phyloP scores from a whole-genome alignment of 1,284 basidiomycete species.

The Afroboletus lepidellus region DNA sequence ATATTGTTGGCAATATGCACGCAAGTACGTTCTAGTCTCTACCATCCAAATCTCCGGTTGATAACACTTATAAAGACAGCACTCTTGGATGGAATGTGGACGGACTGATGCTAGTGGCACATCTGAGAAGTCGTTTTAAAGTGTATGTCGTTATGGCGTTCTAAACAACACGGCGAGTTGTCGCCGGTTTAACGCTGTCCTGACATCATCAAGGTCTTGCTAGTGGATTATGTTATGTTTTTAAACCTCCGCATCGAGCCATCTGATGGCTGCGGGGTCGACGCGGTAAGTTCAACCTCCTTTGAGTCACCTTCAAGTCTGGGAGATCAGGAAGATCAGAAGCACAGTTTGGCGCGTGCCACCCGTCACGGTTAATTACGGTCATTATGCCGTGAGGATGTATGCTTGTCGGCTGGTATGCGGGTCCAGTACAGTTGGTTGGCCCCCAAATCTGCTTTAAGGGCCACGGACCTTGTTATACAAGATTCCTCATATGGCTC shows the following conservation, averaged over 20 bases:
- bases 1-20: neutral
- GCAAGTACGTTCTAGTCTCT: neutral
- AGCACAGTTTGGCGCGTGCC: neutral
- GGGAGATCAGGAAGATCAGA: neutral
- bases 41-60: neutral
- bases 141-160: neutral
- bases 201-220: no score
- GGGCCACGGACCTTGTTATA: neutral
- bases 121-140: neutral
- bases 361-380: neutral
- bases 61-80: neutral
- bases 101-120: no score
- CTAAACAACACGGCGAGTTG: neutral
- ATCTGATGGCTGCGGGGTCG: neutral
- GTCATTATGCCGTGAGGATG: neutral
- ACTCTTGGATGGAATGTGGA: no score
- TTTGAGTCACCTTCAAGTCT: neutral
- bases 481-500: neutral
- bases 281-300: neutral
- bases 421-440: neutral
- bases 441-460: neutral
- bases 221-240: neutral
- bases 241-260: neutral
- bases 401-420: neutral
- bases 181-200: neutral